Percentiles rank a stretch among this genome's conserved stretches.
These are phyloP conservation scores for Psilocybe cubensis DNA, from an alignment of 768 basidiomycete species.

Conservation along the genomic window DNA sequence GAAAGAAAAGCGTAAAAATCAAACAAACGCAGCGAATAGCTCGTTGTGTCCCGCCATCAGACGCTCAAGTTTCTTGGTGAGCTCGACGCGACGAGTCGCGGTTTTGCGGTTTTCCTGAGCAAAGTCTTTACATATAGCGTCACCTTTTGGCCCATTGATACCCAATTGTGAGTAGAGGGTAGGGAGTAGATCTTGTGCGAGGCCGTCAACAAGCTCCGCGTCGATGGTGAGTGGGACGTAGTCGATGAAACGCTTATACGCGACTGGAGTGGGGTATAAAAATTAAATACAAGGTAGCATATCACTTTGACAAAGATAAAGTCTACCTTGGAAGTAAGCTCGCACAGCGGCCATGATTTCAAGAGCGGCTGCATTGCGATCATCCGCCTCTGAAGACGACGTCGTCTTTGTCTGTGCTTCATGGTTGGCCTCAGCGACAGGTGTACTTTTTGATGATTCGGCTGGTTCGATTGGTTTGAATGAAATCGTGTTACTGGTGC, in stretches of 20 bases:
- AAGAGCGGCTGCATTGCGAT: conserved; percentile 58
- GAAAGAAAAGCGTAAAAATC: not conserved
- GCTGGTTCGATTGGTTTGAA: too few relatives aligned
- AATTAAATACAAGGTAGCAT: too few relatives aligned
- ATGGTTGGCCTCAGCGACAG: too few relatives aligned
- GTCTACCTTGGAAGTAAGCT: conserved; percentile 73
- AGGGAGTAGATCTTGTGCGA: conserved; percentile 45
- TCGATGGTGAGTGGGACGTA: conserved; percentile 61
- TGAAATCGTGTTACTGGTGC: too few relatives aligned
- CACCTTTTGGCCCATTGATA: conserved; percentile 48
- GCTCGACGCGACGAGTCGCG: conserved; percentile 45
- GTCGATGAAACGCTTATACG: conserved; percentile 61
- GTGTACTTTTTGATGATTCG: too few relatives aligned
- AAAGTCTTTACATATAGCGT: conserved; percentile 47
- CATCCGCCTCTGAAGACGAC: too few relatives aligned
- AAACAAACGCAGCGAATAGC: conserved; percentile 19
- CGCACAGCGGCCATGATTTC: conserved; percentile 73
- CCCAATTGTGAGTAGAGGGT: conserved; percentile 50
- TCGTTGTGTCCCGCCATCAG: conserved; percentile 47
- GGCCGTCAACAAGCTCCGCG: conserved; percentile 49
- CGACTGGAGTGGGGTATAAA: conserved; percentile 4
- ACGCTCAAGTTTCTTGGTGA: conserved; percentile 51
- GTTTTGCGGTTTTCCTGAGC: conserved; percentile 50
- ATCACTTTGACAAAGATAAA: not conserved
- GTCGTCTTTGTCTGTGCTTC: too few relatives aligned